These are phyloP conservation scores for Blepharisma stoltei DNA, from an alignment of 73 alveolate genomes.

Conservation along the genomic window DNA sequence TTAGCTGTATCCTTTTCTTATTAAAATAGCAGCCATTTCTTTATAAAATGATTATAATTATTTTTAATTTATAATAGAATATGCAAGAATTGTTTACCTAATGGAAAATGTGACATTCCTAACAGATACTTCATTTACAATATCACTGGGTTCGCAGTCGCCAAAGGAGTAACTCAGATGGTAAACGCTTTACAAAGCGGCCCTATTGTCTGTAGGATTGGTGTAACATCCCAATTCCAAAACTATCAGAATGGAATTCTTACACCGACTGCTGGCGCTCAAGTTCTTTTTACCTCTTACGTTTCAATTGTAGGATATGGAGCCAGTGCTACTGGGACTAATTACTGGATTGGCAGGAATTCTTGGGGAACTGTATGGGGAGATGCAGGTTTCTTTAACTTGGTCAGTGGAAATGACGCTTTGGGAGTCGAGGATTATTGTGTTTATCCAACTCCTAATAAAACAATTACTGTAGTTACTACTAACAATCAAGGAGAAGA, in stretches of 20 bases:
- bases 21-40: neutral
- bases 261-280: constrained; percentile 45
- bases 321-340: constrained; percentile 58
- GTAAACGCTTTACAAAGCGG: constrained; percentile 85
- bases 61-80: constrained; percentile 41
- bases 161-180: constrained; percentile 83
- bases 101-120: constrained; percentile 42
- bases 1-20: neutral
- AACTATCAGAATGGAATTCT: constrained; percentile 64
- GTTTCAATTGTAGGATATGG: constrained; percentile 91
- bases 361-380: constrained; percentile 81
- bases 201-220: constrained; percentile 89
- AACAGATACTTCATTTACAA: constrained; percentile 42
- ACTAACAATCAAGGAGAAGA: neutral
- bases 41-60: no score
- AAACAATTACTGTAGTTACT: constrained; percentile 8
- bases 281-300: constrained; percentile 59
- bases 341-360: constrained; percentile 66
- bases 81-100: constrained; percentile 57
- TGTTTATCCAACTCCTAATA: constrained; percentile 53
- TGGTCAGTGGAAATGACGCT: constrained; percentile 48
- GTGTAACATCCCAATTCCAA: constrained; percentile 47
- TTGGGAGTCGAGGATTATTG: constrained; percentile 55
- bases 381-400: constrained; percentile 64
- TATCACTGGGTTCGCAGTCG: constrained; percentile 52